These are phyloP conservation scores for Pulveroboletus sp. DNA, from an alignment of 768 basidiomycete species.

Conservation along the genomic window DNA sequence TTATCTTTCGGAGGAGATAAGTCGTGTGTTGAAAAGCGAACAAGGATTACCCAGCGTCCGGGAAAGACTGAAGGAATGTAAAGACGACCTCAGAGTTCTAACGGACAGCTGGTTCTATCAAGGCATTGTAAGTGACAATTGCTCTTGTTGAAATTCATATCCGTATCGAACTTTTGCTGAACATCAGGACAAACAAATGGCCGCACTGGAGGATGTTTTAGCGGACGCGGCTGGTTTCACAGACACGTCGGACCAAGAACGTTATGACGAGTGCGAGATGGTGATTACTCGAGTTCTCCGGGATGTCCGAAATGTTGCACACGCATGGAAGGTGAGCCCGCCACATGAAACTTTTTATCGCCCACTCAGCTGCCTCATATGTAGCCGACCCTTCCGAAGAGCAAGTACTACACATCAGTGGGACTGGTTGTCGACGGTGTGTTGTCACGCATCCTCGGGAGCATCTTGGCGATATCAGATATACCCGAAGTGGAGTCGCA, in stretches of 20 bases:
- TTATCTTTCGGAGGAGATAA: conserved; percentile 55
- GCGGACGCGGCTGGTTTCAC: conserved; percentile 61
- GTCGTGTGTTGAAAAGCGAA: conserved; percentile 21
- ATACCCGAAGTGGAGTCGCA: conserved; percentile 88
- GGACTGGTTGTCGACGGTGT: conserved; percentile 68
- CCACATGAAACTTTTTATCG: not conserved
- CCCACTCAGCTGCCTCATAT: not conserved
- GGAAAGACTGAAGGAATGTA: conserved; percentile 50
- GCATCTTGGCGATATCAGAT: conserved; percentile 73
- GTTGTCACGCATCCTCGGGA: conserved; percentile 60
- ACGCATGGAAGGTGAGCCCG: conserved; percentile 66
- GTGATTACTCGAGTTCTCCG: conserved; percentile 59
- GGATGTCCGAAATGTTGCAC: conserved; percentile 57
- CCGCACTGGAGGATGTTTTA: conserved; percentile 36
- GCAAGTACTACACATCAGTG: conserved; percentile 65
- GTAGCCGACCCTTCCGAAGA: conserved; percentile 65
- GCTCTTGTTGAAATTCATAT: not conserved
- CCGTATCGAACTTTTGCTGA: not conserved
- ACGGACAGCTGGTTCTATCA: conserved; percentile 69
- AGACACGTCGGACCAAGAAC: conserved; percentile 64
- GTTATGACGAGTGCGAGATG: conserved; percentile 71
- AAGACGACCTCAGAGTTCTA: conserved; percentile 46
- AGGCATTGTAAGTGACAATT: conserved; percentile 50
- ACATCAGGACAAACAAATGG: conserved; percentile 22
- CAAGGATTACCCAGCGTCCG: conserved; percentile 31